A percentile compares a stretch with the other conserved stretches of the same genome.
These are phyloP conservation scores for Camelina laxa DNA, from an alignment of 345 rosid species.

Conservation along the genomic window DNA sequence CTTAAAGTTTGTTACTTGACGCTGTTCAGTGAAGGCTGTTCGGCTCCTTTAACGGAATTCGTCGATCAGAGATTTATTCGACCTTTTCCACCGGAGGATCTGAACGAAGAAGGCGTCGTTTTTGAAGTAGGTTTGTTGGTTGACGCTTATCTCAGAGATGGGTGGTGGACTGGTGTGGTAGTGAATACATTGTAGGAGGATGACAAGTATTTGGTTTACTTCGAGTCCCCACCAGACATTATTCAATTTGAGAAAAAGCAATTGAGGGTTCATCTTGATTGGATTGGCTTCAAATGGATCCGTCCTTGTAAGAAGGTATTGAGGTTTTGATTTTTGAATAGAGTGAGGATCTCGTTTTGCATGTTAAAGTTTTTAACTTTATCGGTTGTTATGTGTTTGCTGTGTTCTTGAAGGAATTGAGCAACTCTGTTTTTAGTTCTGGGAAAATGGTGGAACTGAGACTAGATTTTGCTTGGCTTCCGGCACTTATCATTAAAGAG, in stretches of 20 bases:
- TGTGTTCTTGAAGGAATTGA: background rate
- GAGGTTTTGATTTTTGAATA: too few species aligned
- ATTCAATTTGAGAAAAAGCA: slow-evolving; percentile 45
- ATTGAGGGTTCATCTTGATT: slow-evolving; percentile 53
- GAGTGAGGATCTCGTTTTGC: too few species aligned
- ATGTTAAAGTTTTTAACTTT: background rate
- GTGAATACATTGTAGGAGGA: slow-evolving; percentile 39
- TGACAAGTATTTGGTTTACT: slow-evolving; percentile 47
- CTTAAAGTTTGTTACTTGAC: background rate
- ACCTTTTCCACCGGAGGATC: slow-evolving; percentile 50
- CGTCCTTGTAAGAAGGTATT: slow-evolving; percentile 48
- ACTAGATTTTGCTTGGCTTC: background rate
- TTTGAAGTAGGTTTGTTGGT: slow-evolving; percentile 46
- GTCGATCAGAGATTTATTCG: slow-evolving; percentile 35
- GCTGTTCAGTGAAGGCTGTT: background rate
- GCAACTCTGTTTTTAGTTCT: background rate
- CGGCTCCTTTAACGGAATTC: background rate
- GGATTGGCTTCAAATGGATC: slow-evolving; percentile 56
- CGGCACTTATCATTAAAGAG: background rate
- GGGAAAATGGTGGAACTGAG: slow-evolving; percentile 2
- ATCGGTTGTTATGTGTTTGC: background rate
- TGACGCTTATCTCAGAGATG: slow-evolving; percentile 45
- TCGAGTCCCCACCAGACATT: slow-evolving; percentile 53
- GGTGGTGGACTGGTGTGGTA: slow-evolving; percentile 60
- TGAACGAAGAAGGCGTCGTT: background rate